Base-by-base conservation (phyloP, 2,329 filamentous ascomycete species). In the Botrytis squamosa region DNA sequence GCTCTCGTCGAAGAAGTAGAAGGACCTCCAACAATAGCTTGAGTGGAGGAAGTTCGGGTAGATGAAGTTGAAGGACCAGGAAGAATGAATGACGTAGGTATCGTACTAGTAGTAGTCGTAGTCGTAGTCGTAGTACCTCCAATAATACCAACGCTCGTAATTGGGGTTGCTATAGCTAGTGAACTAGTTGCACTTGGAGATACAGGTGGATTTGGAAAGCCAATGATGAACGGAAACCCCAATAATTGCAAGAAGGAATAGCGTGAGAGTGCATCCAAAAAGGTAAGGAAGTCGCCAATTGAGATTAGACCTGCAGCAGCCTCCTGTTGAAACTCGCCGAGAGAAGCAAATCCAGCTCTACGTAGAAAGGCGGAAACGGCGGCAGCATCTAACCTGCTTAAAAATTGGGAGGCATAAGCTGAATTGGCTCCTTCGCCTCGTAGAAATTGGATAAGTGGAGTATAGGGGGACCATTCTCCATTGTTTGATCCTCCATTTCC, bases 391-490 rank as follows among this genome's bases (percentile, higher is more conserved):
- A 67, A 52, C 8, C 29, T 25, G 22, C 38, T 38, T 5, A 67
- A 46, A 20, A 52, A 52, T 44, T 38, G 64, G 33, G 44, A 67
- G 16, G 1, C 0, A n/a, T n/a, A 67, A 36, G 22, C 46, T 38
- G 22, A 25, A 49, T 52, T 38, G 1, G 36, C 44, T n/a, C 64
- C 64, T 66, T 49, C 44, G 29, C 64, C 44, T 52, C 22, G 44
- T 25, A 66, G 44, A 25, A 66, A 66, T 38, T 52, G 29, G 6
- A 38, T 5, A 2, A 66, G 64, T 52, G 64, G 42, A 52, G 64
- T 66, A 9, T 49, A 52, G 29, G 64, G 64, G n/a, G 64, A 52
- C 64, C 64, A 67, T 49, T 49, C 18, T 33, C 44, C 64, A 36
- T 44, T 44, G 33, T 49, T 66, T 66, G 9, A 10, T 18, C 42